Evolutionary conservation across 495 filamentous ascomycete genomes (phyloP).

Genomic region (Lindgomyces ingoldianus): DNA sequence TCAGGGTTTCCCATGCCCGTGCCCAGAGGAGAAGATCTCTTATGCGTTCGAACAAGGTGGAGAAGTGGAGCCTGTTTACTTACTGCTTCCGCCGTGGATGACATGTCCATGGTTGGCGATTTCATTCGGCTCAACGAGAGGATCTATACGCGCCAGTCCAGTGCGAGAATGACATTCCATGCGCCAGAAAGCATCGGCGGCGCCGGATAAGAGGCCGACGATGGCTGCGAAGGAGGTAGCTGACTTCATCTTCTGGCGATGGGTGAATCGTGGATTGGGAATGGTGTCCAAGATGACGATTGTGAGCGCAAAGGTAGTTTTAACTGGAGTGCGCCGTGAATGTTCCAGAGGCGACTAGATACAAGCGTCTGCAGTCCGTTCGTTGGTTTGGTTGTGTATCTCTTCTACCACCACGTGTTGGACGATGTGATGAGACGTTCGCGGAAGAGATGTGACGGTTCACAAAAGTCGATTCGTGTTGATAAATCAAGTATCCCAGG

Average conservation of each 20-base stretch:
- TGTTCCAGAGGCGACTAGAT: too few relatives aligned
- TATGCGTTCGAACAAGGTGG: constrained; percentile 19
- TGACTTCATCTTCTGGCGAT: constrained; percentile 26
- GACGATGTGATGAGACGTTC: too few relatives aligned
- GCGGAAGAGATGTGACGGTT: too few relatives aligned
- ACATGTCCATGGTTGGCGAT: constrained; percentile 54
- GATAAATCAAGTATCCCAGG: background rate
- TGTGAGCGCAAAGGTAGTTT: background rate
- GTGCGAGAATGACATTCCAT: constrained; percentile 72
- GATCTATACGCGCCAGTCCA: constrained; percentile 62
- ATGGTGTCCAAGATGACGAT: background rate
- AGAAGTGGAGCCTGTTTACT: constrained; percentile 38
- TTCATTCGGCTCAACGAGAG: constrained; percentile 53
- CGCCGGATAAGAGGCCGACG: constrained; percentile 19
- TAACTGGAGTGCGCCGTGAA: background rate
- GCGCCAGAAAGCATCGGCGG: constrained; percentile 76
- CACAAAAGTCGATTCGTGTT: too few relatives aligned
- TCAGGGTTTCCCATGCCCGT: constrained; percentile 3
- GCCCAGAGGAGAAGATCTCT: constrained; percentile 14
- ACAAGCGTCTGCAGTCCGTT: too few relatives aligned
- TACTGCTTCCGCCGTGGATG: constrained; percentile 58
- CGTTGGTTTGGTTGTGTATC: too few relatives aligned
- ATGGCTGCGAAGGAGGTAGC: constrained; percentile 9
- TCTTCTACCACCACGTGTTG: too few relatives aligned
- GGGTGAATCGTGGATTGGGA: background rate